phyloP scores from a whole-genome alignment of 257 asterid species.

The Solanum chiquidenum region DNA sequence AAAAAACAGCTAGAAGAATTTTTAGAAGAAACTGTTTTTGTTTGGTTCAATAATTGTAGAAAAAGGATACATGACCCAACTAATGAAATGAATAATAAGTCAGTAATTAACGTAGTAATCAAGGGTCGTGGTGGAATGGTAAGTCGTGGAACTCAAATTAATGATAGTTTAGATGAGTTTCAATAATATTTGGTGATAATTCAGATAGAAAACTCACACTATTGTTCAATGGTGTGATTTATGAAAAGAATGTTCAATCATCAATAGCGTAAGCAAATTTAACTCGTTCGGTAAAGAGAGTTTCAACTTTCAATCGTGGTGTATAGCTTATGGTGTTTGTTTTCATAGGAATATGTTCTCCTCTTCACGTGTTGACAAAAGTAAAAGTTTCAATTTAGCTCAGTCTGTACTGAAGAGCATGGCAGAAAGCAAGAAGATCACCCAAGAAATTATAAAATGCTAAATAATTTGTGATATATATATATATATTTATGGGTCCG shows the following conservation, averaged over 20 bases:
- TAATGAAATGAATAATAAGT: not conserved
- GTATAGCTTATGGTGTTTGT: too few species aligned
- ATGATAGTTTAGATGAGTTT: too few species aligned
- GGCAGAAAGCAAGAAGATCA: not conserved
- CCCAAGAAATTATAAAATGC: not conserved
- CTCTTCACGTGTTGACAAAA: not conserved
- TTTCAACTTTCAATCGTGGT: not conserved
- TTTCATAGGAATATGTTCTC: not conserved
- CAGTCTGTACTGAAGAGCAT: not conserved
- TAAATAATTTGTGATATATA: too few species aligned
- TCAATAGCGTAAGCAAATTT: not conserved
- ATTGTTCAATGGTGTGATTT: not conserved
- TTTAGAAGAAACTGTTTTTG: not conserved
- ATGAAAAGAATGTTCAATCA: not conserved
- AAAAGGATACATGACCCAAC: not conserved
- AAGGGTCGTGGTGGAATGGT: too few species aligned
- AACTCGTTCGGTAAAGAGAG: not conserved
- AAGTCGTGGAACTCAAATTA: not conserved
- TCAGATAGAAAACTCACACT: not conserved
- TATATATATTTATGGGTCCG: not conserved
- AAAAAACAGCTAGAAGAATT: not conserved
- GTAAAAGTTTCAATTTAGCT: too few species aligned
- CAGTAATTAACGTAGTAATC: not conserved
- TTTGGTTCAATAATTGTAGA: not conserved
- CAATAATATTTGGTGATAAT: not conserved